A percentile compares a stretch with the other conserved stretches of the same genome.
Evolutionary conservation across 331 rosid genomes (phyloP).

Genomic region (Phaseolus coccineus): DNA sequence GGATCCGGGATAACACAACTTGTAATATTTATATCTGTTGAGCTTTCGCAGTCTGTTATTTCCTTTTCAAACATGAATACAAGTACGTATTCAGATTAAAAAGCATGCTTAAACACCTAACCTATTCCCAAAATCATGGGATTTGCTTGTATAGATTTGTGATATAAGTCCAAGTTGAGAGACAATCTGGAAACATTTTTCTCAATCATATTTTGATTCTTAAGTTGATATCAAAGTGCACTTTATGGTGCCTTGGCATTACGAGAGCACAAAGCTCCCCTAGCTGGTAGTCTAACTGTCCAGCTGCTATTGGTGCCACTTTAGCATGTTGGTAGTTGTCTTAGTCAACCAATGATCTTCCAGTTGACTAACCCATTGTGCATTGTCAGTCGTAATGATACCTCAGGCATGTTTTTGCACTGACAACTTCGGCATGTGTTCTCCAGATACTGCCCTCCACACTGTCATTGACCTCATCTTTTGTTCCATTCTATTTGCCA

Average conservation of each 20-base stretch:
- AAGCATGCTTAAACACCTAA: neutral
- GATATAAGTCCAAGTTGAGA: neutral
- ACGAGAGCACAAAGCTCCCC: neutral
- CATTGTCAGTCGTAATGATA: neutral
- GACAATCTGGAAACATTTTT: neutral
- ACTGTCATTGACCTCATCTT: neutral
- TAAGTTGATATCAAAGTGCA: neutral
- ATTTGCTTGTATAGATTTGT: neutral
- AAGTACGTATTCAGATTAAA: neutral
- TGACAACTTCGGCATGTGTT: neutral
- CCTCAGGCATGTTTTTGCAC: neutral
- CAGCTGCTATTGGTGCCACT: no score
- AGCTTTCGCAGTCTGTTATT: neutral
- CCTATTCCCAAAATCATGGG: neutral
- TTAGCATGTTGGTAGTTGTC: neutral
- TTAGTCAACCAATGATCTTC: neutral
- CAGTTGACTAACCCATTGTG: neutral
- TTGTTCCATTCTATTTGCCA: no score
- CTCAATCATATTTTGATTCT: neutral
- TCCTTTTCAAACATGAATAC: neutral
- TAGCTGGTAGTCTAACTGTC: neutral
- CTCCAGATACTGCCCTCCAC: neutral
- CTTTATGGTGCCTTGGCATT: neutral
- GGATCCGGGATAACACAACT: neutral
- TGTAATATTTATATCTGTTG: neutral